These are phyloP conservation scores for Neurospora sp. DNA, from an alignment of 495 filamentous ascomycete species.

Conservation along the genomic window DNA sequence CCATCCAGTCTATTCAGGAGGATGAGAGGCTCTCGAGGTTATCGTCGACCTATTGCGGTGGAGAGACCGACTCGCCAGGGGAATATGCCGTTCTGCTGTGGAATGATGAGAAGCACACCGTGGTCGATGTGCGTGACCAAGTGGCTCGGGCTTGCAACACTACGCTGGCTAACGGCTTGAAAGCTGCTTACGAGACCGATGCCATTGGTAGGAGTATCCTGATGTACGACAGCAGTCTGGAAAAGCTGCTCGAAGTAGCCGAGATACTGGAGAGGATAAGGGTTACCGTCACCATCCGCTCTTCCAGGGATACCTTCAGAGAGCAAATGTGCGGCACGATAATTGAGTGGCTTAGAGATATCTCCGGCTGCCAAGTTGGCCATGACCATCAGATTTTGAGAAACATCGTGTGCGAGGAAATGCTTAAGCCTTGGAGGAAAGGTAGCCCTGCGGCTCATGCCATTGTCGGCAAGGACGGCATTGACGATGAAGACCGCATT, in stretches of 20 bases:
- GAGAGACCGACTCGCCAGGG: slow-evolving; percentile 37
- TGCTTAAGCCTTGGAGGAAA: slow-evolving; percentile 74
- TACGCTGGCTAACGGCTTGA: slow-evolving; percentile 52
- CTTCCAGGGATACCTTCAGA: slow-evolving; percentile 84
- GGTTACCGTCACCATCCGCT: slow-evolving; percentile 89
- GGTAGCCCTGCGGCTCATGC: slow-evolving; percentile 81
- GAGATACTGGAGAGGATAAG: slow-evolving; percentile 89
- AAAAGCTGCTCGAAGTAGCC: slow-evolving; percentile 61
- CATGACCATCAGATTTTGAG: slow-evolving; percentile 70
- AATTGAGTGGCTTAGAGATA: slow-evolving; percentile 90
- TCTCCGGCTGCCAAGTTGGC: slow-evolving; percentile 80
- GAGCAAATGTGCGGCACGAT: slow-evolving; percentile 99
- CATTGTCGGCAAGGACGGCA: slow-evolving; percentile 71
- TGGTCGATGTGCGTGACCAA: slow-evolving; percentile 80
- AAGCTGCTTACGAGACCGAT: slow-evolving; percentile 79
- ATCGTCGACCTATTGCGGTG: slow-evolving; percentile 60
- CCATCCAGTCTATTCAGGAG: slow-evolving; percentile 60
- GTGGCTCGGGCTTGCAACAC: slow-evolving; percentile 82
- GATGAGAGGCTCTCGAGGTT: slow-evolving; percentile 78
- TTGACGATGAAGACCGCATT: slow-evolving; percentile 71
- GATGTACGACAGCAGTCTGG: slow-evolving; percentile 59
- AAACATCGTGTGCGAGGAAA: slow-evolving; percentile 76
- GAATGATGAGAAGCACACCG: slow-evolving; percentile 98
- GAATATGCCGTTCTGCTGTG: slow-evolving; percentile 87
- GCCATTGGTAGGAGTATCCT: slow-evolving; percentile 77